These are phyloP conservation scores for Candida nitratophila DNA, from an alignment of 805 yeast species.

Conservation along the genomic window DNA sequence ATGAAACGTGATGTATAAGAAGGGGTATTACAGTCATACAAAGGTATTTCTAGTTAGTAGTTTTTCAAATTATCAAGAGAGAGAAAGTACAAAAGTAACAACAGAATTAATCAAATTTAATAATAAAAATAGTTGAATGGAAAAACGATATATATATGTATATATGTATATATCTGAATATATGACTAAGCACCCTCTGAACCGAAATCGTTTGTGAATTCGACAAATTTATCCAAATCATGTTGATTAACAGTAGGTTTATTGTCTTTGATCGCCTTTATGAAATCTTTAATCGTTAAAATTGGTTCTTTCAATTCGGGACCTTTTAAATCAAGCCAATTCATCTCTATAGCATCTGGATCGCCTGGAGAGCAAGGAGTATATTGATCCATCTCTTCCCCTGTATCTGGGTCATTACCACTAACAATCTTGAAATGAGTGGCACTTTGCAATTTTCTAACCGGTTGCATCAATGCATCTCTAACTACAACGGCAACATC, in stretches of 20 bases:
- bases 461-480: conserved; percentile 97
- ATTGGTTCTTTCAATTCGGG: conserved; percentile 89
- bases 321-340: conserved; percentile 87
- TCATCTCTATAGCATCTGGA: conserved; percentile 73
- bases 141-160: no score
- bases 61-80: no score
- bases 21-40: no score
- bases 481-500: conserved; percentile 95
- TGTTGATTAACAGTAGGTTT: conserved; percentile 90
- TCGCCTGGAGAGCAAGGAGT: conserved; percentile 99
- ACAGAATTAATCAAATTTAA: not conserved
- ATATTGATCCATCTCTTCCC: conserved; percentile 35
- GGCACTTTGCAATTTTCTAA: conserved; percentile 89
- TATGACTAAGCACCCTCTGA: conserved; percentile 85
- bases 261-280: conserved; percentile 84
- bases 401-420: conserved; percentile 32
- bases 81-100: not conserved
- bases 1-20: no score
- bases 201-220: conserved; percentile 92
- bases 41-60: no score
- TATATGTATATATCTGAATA: no score
- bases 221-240: conserved; percentile 76
- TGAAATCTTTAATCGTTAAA: conserved; percentile 82
- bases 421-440: conserved; percentile 78
- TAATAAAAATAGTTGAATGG: no score